These are phyloP conservation scores for Linnemannia elongata DNA, from an alignment of 192 early-diverging fungal genomes.

Conservation along the genomic window DNA sequence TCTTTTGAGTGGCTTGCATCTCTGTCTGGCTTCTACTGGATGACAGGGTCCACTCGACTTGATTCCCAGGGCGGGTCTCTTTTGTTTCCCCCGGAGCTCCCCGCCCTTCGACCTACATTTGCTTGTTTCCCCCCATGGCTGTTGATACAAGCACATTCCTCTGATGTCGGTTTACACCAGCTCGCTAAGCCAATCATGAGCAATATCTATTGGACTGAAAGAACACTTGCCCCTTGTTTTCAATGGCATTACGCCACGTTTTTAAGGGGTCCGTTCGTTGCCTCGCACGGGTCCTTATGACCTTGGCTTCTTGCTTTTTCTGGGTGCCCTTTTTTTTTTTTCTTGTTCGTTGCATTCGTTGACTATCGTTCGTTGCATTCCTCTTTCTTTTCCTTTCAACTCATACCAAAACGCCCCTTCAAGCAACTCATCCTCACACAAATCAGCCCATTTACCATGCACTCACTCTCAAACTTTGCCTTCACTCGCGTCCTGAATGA, in stretches of 20 bases:
- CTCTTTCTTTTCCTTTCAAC: not conserved
- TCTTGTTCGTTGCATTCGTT: not conserved
- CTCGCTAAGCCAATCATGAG: too few species aligned
- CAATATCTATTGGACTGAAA: too few species aligned
- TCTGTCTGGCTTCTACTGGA: not conserved
- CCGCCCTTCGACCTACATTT: too few species aligned
- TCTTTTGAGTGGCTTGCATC: not conserved
- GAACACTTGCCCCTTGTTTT: not conserved
- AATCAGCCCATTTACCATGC: constrained; percentile 12
- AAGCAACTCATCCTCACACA: not conserved
- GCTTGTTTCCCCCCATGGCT: too few species aligned
- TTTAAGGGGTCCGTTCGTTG: not conserved
- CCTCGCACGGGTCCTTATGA: not conserved
- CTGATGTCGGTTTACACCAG: too few species aligned
- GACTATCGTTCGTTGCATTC: not conserved
- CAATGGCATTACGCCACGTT: not conserved
- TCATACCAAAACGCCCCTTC: not conserved
- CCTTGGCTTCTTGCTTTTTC: not conserved
- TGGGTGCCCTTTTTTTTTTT: not conserved
- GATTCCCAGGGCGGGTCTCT: too few species aligned
- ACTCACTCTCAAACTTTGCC: constrained; percentile 34
- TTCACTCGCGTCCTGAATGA: constrained; percentile 45
- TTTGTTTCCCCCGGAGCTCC: too few species aligned
- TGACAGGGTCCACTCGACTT: not conserved
- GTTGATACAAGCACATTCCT: too few species aligned